phyloP scores from a whole-genome alignment of 176 grass and related monocot species.

The Avena sativa region DNA sequence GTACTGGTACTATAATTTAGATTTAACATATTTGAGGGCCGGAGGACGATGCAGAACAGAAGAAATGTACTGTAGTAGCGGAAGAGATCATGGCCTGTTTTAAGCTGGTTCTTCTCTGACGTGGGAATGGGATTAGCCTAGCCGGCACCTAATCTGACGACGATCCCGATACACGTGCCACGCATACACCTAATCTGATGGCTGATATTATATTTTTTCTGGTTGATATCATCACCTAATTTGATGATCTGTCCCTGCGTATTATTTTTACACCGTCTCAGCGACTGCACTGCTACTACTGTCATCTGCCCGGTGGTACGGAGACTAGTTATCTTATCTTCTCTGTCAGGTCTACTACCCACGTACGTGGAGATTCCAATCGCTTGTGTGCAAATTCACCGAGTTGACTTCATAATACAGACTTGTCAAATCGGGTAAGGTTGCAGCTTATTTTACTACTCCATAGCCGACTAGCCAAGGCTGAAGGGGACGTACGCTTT shows the following conservation, averaged over 20 bases:
- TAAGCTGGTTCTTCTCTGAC: not conserved
- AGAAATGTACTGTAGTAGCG: not conserved
- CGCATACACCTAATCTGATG: not conserved
- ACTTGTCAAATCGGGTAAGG: not conserved
- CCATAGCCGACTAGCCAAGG: not conserved
- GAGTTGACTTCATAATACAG: not conserved
- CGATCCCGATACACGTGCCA: conserved; percentile 24
- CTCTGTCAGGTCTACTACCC: not conserved
- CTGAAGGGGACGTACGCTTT: too few relatives aligned
- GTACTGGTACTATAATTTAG: not conserved
- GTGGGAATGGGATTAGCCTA: not conserved
- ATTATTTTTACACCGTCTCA: not conserved
- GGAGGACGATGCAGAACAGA: not conserved
- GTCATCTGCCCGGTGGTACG: not conserved
- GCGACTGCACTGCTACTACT: not conserved
- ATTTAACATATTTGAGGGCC: too few relatives aligned
- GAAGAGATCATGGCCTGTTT: not conserved
- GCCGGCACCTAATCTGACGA: conserved; percentile 25
- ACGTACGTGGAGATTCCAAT: not conserved
- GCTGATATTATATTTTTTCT: too few relatives aligned
- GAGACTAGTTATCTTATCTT: not conserved
- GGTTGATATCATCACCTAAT: not conserved
- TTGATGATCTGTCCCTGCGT: not conserved
- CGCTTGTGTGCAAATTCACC: not conserved
- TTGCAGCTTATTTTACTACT: not conserved